Evolutionary conservation across 148 eudicot species (phyloP).

Genomic region (Silene latifolia): DNA sequence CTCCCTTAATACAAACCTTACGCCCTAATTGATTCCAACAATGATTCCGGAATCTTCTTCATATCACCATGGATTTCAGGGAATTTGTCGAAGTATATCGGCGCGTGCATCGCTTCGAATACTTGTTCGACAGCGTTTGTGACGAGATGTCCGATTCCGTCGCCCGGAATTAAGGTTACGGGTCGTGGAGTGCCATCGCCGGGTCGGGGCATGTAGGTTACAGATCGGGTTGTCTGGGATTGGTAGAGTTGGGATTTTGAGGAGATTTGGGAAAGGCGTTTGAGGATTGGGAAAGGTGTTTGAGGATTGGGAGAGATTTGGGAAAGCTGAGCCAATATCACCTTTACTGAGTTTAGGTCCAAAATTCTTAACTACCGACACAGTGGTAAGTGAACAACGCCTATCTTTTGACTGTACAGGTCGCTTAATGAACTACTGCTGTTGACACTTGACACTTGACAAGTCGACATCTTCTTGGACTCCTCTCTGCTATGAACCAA

Average conservation of each 20-base stretch:
- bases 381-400: background rate
- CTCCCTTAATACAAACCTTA: conserved; percentile 73
- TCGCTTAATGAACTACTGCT: background rate
- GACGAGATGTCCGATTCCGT: conserved; percentile 77
- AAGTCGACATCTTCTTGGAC: background rate
- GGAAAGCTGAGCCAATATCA: no score
- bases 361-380: background rate
- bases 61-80: conserved; percentile 56
- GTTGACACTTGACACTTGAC: background rate
- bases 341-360: background rate
- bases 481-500: background rate
- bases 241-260: background rate
- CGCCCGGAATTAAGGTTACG: conserved; percentile 81
- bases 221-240: conserved; percentile 35
- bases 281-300: conserved; percentile 41
- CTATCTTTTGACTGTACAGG: background rate
- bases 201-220: conserved; percentile 93
- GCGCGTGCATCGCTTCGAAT: conserved; percentile 80
- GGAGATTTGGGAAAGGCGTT: conserved; percentile 18
- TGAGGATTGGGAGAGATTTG: no score
- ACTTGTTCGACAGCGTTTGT: conserved; percentile 78
- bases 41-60: conserved; percentile 45
- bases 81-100: conserved; percentile 57
- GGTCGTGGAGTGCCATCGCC: conserved; percentile 60
- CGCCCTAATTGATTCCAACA: conserved; percentile 51